Percentiles rank a stretch among this genome's conserved stretches.
Conservation (phyloP, 805 yeast species). For the Nakazawaea siamensis region DNA sequence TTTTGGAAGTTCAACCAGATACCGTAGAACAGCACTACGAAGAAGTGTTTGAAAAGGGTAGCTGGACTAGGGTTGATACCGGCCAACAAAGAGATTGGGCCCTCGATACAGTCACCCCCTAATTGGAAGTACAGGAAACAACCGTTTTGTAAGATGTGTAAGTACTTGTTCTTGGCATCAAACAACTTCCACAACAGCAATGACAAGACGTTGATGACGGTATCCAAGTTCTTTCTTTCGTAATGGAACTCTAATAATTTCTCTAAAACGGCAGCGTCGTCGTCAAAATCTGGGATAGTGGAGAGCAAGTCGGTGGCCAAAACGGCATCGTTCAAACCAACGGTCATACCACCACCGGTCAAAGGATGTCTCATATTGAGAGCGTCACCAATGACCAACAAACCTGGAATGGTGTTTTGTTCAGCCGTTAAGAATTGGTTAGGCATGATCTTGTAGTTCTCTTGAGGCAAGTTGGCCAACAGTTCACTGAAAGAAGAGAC, state of each 20-base stretch:
- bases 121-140: slow-evolving; percentile 79
- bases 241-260: slow-evolving; percentile 62
- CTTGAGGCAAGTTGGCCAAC: slow-evolving; percentile 26
- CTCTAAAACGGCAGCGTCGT: slow-evolving; percentile 47
- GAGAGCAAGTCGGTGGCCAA: slow-evolving; percentile 56
- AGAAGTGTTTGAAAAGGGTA: slow-evolving; percentile 75
- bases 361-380: slow-evolving; percentile 96
- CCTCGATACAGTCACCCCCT: slow-evolving; percentile 74
- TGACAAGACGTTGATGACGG: slow-evolving; percentile 84
- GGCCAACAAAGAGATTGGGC: slow-evolving; percentile 77
- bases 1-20: slow-evolving; percentile 59
- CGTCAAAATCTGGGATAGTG: slow-evolving; percentile 44
- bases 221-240: slow-evolving; percentile 69
- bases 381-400: slow-evolving; percentile 85
- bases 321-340: slow-evolving; percentile 81
- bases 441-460: slow-evolving; percentile 80
- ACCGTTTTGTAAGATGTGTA: slow-evolving; percentile 71
- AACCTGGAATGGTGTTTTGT: slow-evolving; percentile 62
- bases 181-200: slow-evolving; percentile 85
- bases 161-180: slow-evolving; percentile 69
- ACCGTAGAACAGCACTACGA: slow-evolving; percentile 82
- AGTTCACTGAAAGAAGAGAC: slow-evolving; percentile 67
- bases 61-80: slow-evolving; percentile 77
- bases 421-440: slow-evolving; percentile 83
- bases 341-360: slow-evolving; percentile 99